Percentiles rank a stretch among this genome's conserved stretches.
phyloP scores from a whole-genome alignment of 345 rosid genomes.

The Bretschneidera sinensis region DNA sequence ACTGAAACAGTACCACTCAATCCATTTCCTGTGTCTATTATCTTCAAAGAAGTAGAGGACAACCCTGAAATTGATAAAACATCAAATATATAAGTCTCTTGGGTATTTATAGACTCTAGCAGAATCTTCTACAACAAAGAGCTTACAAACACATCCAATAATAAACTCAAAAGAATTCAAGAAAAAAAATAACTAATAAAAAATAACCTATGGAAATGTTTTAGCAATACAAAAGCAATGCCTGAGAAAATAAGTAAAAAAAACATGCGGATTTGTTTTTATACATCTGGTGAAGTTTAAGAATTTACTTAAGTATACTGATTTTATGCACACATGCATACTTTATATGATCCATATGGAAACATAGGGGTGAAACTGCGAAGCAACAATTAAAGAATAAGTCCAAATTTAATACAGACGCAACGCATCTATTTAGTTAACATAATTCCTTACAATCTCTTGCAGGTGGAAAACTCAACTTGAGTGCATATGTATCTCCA shows the following conservation, averaged over 20 bases:
- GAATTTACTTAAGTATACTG: not conserved
- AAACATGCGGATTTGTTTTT: not conserved
- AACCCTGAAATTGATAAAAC: constrained; percentile 45
- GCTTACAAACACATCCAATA: not conserved
- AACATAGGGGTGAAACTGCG: not conserved
- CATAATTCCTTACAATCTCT: not conserved
- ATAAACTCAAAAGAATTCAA: not conserved
- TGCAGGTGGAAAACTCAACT: not conserved
- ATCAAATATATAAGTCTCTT: constrained; percentile 19
- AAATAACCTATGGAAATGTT: not conserved
- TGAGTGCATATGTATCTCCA: constrained; percentile 54
- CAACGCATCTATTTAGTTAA: not conserved
- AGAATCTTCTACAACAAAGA: not conserved
- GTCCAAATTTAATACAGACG: not conserved
- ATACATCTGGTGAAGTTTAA: not conserved
- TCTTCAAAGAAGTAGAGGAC: constrained; percentile 83
- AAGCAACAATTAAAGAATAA: not conserved
- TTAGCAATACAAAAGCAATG: too few species aligned
- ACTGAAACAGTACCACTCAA: constrained; percentile 30
- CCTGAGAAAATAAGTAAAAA: too few species aligned
- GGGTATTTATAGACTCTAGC: too few species aligned
- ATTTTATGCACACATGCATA: too few species aligned
- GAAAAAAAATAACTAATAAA: not conserved
- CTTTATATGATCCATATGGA: not conserved
- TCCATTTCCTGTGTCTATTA: constrained; percentile 48